Conservation (phyloP, 1,284 basidiomycete genomes). For the Blastosporella zonata region DNA sequence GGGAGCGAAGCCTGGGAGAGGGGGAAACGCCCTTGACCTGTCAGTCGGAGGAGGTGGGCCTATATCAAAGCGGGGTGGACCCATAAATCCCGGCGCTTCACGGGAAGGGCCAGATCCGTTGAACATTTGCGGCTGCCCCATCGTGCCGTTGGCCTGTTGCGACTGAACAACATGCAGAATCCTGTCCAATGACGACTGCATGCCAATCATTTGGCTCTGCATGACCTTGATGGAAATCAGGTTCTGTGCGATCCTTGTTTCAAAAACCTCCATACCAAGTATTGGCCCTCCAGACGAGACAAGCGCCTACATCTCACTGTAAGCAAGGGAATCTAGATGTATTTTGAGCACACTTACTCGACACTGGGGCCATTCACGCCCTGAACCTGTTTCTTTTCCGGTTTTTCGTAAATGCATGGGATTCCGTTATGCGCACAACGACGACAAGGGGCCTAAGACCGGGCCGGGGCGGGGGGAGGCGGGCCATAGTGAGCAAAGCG, state of each 20-base stretch:
- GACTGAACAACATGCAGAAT: slow-evolving; percentile 68
- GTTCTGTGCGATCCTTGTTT: slow-evolving; percentile 5
- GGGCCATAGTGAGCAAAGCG: slow-evolving; percentile 55
- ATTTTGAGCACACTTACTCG: slow-evolving; percentile 47
- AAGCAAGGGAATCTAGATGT: slow-evolving; percentile 4
- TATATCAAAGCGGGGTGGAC: slow-evolving; percentile 37
- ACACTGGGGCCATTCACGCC: slow-evolving; percentile 60
- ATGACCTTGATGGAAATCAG: slow-evolving; percentile 53
- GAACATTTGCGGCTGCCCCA: slow-evolving; percentile 29
- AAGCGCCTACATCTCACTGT: slow-evolving; percentile 54
- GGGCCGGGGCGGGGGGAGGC: slow-evolving; percentile 66
- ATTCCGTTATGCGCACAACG: slow-evolving; percentile 84
- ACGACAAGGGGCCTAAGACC: slow-evolving; percentile 77
- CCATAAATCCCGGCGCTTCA: slow-evolving; percentile 28
- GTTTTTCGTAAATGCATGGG: slow-evolving; percentile 89
- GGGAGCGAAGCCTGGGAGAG: slow-evolving; percentile 85
- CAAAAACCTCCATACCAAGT: slow-evolving; percentile 46
- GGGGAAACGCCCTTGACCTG: slow-evolving; percentile 57
- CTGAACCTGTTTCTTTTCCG: slow-evolving; percentile 75
- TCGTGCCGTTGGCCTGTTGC: slow-evolving; percentile 35
- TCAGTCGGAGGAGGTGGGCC: slow-evolving; percentile 30
- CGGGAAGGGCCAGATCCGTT: slow-evolving; percentile 25
- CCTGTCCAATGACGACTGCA: slow-evolving; percentile 81
- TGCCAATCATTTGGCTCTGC: slow-evolving; percentile 89
- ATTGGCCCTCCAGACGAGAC: slow-evolving; percentile 80